Evolutionary conservation across 768 basidiomycete species (phyloP), one percentile per base, ranked within the genome.

Genomic region (Trametes elegans): DNA sequence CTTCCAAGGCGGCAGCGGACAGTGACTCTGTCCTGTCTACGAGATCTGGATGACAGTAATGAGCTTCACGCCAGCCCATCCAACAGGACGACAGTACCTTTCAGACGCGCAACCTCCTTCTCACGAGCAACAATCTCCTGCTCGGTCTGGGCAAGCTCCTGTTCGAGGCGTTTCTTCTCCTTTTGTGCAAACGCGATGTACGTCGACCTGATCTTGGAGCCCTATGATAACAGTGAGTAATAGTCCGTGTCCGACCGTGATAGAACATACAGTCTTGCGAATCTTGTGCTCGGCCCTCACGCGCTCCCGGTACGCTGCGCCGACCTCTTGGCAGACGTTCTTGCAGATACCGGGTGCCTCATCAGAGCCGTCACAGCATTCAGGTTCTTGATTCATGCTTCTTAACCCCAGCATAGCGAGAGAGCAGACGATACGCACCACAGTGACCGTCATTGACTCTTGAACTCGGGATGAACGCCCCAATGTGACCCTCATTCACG

Each of bases 311-410:
- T 90, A 82, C 28, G 64, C 81, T 54, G 82, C 80, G 1, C 94
- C 93, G 39, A 90, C 77, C 65, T 87, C 83, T 42, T 78, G 76
- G 68, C 97, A 99, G 3, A 72, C 73, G 68, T 97, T 85, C 31
- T 78, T 71, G 69, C 97, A 99, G 14, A 87, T 76, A 16, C 93
- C 93, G 9, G 81, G 70, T 23, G 76, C 79, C 72, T 99, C 97
- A 70, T 99, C 96, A 0, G 93, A 93, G 11, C 96, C 96, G 62
- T 99, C 96, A 65, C 96, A 99, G 64, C 96, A 99, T 66, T 92
- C 83, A 0, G 81, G 78, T 68, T 99, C 96, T 97, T 5, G 18
- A 3, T 1, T 26, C 18, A 19, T 9, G 13, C 26, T 36, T 11
- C 36, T 5, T 10, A 18, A 1, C 13, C 16, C 16, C 18, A n/a